These are phyloP conservation scores for Gynochthodes officinalis DNA, from an alignment of 257 asterid species.

Conservation along the genomic window DNA sequence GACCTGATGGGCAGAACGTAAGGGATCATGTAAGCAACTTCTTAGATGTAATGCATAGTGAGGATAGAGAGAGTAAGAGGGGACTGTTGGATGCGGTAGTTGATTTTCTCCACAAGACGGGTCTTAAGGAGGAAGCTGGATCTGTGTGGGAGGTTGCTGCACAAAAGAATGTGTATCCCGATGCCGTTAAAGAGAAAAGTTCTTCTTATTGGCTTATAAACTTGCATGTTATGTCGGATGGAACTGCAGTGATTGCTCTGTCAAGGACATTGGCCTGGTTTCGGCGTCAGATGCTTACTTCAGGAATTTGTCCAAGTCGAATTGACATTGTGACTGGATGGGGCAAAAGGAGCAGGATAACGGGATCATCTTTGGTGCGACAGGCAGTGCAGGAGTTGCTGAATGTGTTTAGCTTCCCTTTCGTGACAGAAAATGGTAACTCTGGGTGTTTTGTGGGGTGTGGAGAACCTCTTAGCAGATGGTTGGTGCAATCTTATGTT, in stretches of 20 bases:
- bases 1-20: conserved; percentile 86
- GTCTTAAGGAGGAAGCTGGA: conserved; percentile 94
- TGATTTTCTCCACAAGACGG: conserved; percentile 85
- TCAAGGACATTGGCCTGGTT: conserved; percentile 92
- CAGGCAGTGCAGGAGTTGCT: conserved; percentile 76
- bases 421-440: conserved; percentile 66
- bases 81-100: conserved; percentile 88
- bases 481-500: conserved; percentile 78
- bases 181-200: conserved; percentile 76
- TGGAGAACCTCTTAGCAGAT: conserved; percentile 76
- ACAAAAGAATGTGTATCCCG: conserved; percentile 77
- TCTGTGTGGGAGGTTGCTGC: conserved; percentile 97
- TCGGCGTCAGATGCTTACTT: conserved; percentile 62
- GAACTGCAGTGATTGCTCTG: conserved; percentile 89
- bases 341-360: conserved; percentile 92
- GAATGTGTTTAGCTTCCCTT: conserved; percentile 62
- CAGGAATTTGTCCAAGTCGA: conserved; percentile 62
- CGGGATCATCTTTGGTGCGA: conserved; percentile 81
- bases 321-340: conserved; percentile 93
- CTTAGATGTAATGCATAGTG: conserved; percentile 90
- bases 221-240: conserved; percentile 93
- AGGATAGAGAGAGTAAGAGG: conserved; percentile 93
- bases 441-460: conserved; percentile 90
- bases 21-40: conserved; percentile 73
- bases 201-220: conserved; percentile 85